phyloP scores from a whole-genome alignment of 1,284 basidiomycete species.

The Microbotryomycetes sp. region DNA sequence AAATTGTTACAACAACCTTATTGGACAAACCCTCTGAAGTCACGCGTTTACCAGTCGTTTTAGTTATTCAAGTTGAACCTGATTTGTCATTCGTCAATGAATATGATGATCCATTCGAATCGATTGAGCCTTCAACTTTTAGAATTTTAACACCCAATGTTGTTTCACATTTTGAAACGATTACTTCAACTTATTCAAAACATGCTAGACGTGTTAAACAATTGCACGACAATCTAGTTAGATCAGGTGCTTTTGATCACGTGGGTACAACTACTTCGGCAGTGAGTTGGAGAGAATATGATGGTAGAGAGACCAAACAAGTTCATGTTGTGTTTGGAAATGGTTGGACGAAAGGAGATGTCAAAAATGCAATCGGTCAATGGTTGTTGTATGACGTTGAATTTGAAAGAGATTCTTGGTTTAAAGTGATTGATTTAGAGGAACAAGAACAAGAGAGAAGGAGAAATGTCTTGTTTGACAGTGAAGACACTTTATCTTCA shows the following conservation, averaged over 20 bases:
- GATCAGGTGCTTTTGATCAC: constrained; percentile 23
- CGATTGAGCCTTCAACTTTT: constrained; percentile 4
- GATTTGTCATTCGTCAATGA: not conserved
- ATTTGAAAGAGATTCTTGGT: constrained; percentile 8
- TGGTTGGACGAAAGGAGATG: constrained; percentile 3
- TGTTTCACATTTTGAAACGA: constrained; percentile 6
- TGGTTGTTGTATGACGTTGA: too few species aligned
- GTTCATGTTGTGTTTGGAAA: constrained; percentile 2
- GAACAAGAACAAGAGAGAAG: not conserved
- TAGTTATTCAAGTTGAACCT: constrained; percentile 27
- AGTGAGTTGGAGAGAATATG: not conserved
- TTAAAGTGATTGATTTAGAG: not conserved
- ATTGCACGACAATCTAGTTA: constrained; percentile 18
- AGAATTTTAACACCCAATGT: constrained; percentile 16
- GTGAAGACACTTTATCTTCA: not conserved
- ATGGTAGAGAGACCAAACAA: not conserved
- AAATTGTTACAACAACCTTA: not conserved
- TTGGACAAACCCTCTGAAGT: not conserved
- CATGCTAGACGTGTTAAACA: constrained; percentile 19
- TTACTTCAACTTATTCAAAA: constrained; percentile 14
- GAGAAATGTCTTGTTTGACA: not conserved
- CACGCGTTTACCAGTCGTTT: constrained; percentile 10
- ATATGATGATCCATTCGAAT: not conserved
- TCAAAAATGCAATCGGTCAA: constrained; percentile 1
- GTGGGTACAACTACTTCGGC: not conserved